These are phyloP conservation scores for Hymenoscyphus repandus DNA, from an alignment of 2,329 filamentous ascomycete genomes.

Conservation along the genomic window DNA sequence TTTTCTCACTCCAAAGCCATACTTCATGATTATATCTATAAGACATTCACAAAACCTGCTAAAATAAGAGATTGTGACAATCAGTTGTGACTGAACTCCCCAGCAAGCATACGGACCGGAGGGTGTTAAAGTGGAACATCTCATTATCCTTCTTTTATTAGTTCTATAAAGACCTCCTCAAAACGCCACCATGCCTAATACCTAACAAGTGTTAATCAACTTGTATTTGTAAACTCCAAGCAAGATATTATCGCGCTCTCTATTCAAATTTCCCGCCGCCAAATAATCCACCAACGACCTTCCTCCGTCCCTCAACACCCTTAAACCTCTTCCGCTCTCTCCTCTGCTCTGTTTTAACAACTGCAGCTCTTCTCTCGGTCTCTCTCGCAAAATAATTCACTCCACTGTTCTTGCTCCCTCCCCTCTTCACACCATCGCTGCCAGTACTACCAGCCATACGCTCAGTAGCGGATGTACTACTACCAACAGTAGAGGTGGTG, in stretches of 20 bases:
- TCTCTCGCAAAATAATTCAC: slow-evolving; percentile 57
- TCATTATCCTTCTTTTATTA: too few relatives aligned
- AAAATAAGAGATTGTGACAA: too few relatives aligned
- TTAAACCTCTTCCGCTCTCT: slow-evolving; percentile 53
- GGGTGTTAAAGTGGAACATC: too few relatives aligned
- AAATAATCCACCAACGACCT: slow-evolving; percentile 54
- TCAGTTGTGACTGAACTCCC: too few relatives aligned
- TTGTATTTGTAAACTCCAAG: too few relatives aligned
- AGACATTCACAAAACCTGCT: too few relatives aligned
- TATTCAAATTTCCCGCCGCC: slow-evolving; percentile 48
- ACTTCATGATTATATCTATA: too few relatives aligned
- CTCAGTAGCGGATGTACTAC: slow-evolving; percentile 24
- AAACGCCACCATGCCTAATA: too few relatives aligned
- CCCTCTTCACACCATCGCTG: slow-evolving; percentile 52
- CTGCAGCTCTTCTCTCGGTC: slow-evolving; percentile 48
- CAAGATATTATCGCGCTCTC: background rate
- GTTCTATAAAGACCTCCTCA: too few relatives aligned
- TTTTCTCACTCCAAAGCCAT: too few relatives aligned
- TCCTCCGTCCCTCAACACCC: slow-evolving; percentile 51
- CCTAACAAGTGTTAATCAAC: too few relatives aligned
- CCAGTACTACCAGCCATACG: slow-evolving; percentile 36
- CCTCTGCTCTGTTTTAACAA: slow-evolving; percentile 52
- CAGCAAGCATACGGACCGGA: too few relatives aligned
- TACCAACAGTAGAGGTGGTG: slow-evolving; percentile 27
- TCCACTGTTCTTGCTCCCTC: slow-evolving; percentile 54